Conservation (phyloP, 805 yeast species). For the Wickerhamiella sergipiensis region DNA sequence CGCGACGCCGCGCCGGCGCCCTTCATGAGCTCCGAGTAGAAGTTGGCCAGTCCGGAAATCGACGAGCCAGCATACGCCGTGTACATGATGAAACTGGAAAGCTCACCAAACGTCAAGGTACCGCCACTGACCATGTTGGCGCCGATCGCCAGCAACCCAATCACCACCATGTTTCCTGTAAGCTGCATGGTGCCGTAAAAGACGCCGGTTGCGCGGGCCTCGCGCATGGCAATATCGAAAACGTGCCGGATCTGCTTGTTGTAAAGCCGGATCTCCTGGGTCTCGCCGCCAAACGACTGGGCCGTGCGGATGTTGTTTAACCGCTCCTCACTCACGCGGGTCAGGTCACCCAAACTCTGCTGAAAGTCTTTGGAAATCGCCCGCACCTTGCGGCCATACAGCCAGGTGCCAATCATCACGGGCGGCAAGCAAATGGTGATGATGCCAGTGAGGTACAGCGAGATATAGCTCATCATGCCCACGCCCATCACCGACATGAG, state of each 20-base stretch:
- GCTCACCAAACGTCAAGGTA: constrained; percentile 69
- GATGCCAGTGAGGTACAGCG: constrained; percentile 67
- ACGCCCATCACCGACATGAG: constrained; percentile 78
- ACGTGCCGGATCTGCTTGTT: constrained; percentile 54
- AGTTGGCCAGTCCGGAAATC: constrained; percentile 77
- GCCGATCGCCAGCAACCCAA: constrained; percentile 70
- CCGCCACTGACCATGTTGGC: constrained; percentile 70
- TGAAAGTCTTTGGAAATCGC: constrained; percentile 63
- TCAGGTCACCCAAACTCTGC: constrained; percentile 68
- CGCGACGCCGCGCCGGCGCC: constrained; percentile 94
- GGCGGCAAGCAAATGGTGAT: constrained; percentile 79
- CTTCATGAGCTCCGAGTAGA: constrained; percentile 89
- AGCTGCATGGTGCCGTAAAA: constrained; percentile 72
- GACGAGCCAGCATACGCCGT: constrained; percentile 91
- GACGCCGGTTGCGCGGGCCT: constrained; percentile 64
- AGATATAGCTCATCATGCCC: constrained; percentile 81
- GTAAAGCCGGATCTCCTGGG: constrained; percentile 59
- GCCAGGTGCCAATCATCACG: constrained; percentile 58
- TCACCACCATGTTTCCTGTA: constrained; percentile 65
- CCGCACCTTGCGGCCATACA: constrained; percentile 72
- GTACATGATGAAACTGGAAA: constrained; percentile 88
- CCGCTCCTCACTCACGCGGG: constrained; percentile 87
- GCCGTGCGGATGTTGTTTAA: constrained; percentile 74
- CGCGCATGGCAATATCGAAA: constrained; percentile 57
- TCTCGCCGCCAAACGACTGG: constrained; percentile 82